Base-by-base conservation (phyloP, 768 basidiomycete genomes). In the Calocybe cyanea region DNA sequence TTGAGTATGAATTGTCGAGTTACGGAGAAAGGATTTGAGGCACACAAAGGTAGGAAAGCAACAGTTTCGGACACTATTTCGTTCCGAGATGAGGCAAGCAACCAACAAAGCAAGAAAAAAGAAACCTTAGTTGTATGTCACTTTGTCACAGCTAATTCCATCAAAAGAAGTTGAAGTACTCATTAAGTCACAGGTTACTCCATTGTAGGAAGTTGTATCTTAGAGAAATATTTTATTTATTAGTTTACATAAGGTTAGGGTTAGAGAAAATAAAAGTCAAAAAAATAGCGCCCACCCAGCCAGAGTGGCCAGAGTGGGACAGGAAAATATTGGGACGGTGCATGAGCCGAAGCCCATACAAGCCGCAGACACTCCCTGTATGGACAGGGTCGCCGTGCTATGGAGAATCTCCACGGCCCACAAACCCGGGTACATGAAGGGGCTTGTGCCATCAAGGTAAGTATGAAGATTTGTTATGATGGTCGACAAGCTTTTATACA, bases 371-470 rank as follows among this genome's bases (percentile, higher is more conserved):
- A 67, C 72, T 72, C 77, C 74, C 77, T 81, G 75, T 66, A 54
- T 64, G 80, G 79, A 80, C 78, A 81, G 55, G 76, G 80, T 81
- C 79, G 78, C 80, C 79, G 77, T 81, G 78, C 79, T 79, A 81
- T 81, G 79, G 67, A 75, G 72, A 66, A 57, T 69, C 64, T 72
- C 74, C 63, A 72, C 64, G 59, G 70, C 76, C 80, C 77, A 76
- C 67, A 78, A 68, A 64, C 75, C 76, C 76, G 51, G 70, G 58
- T 70, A 71, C 46, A 0, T 77, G 77, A 80, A 78, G 66, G 74
- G 63, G 68, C 66, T 56, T 70, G 64, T 76, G 74, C 78, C 78
- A 77, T 78, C 72, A 75, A 75, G 73, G 73, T 75, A 72, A 73
- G 71, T 74, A 74, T 75, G 73, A 72, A 52, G 43, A 61, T 41